Percentiles rank a stretch among this genome's conserved stretches.
Conservation (phyloP, 306 rosid genomes). For the Cicer bijugum region DNA sequence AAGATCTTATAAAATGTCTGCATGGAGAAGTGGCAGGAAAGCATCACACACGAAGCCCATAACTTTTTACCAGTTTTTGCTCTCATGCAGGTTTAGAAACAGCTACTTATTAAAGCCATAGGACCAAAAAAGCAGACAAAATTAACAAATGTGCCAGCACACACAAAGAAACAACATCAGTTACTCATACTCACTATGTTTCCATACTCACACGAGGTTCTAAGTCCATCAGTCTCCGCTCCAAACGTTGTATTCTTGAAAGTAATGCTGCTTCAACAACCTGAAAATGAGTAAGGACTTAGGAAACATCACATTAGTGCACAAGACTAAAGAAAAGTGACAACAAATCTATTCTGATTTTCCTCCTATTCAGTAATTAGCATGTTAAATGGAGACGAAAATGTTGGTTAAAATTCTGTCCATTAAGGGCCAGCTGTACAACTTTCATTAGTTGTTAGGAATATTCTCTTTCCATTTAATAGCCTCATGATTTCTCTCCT, state of each 20-base stretch:
- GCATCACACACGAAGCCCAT: slow-evolving; percentile 23
- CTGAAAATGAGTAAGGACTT: slow-evolving; percentile 46
- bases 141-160: slow-evolving; percentile 11
- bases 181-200: slow-evolving; percentile 79
- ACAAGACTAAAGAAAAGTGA: slow-evolving; percentile 9
- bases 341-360: slow-evolving; percentile 27
- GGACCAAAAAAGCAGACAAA: slow-evolving; percentile 23
- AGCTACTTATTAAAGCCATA: slow-evolving; percentile 27
- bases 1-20: slow-evolving; percentile 36
- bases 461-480: no score
- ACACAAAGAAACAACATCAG: slow-evolving; percentile 32
- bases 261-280: slow-evolving; percentile 96
- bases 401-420: no score
- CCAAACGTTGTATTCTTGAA: slow-evolving; percentile 87
- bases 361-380: slow-evolving; percentile 8
- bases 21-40: slow-evolving; percentile 10
- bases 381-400: slow-evolving; percentile 31
- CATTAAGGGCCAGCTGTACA: no score
- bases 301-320: slow-evolving; percentile 22
- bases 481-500: no score
- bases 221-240: slow-evolving; percentile 69
- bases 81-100: slow-evolving; percentile 28
- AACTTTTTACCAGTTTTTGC: slow-evolving; percentile 37
- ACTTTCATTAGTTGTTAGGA: no score
- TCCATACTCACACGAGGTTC: slow-evolving; percentile 99